phyloP scores from a whole-genome alignment of 2,329 filamentous ascomycete genomes.

The Akanthomyces lecanii region DNA sequence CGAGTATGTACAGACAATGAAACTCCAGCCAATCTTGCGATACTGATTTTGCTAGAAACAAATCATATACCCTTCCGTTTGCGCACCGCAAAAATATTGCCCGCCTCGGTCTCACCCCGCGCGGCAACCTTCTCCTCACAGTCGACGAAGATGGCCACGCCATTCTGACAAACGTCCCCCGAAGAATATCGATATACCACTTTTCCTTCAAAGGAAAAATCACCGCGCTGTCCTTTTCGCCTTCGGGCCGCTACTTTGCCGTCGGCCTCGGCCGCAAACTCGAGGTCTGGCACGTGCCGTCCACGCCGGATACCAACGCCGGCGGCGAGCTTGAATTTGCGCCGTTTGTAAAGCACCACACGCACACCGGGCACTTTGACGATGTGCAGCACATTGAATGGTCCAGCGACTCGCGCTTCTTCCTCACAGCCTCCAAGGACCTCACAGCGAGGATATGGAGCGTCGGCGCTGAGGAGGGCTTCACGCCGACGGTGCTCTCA shows the following conservation, averaged over 20 bases:
- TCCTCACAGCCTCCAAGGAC: slow-evolving; percentile 87
- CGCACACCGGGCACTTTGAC: slow-evolving; percentile 86
- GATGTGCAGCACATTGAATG: slow-evolving; percentile 82
- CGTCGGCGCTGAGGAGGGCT: slow-evolving; percentile 78
- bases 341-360: slow-evolving; percentile 84
- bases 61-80: slow-evolving; percentile 82
- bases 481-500: slow-evolving; percentile 81
- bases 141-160: slow-evolving; percentile 92
- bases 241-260: slow-evolving; percentile 85
- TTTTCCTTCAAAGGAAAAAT: slow-evolving; percentile 89
- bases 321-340: slow-evolving; percentile 90
- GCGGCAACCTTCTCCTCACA: slow-evolving; percentile 86
- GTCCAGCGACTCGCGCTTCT: slow-evolving; percentile 95
- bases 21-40: background rate
- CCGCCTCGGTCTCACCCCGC: slow-evolving; percentile 80
- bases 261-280: slow-evolving; percentile 82
- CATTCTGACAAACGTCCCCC: slow-evolving; percentile 84
- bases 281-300: slow-evolving; percentile 95
- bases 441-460: slow-evolving; percentile 95
- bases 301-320: slow-evolving; percentile 73
- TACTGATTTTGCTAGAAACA: slow-evolving; percentile 60
- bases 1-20: slow-evolving; percentile 56
- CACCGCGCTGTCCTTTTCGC: slow-evolving; percentile 82
- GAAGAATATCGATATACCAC: slow-evolving; percentile 83
- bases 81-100: slow-evolving; percentile 91